Evolutionary conservation across 805 yeast species (phyloP), one percentile per base, ranked within the genome.

Genomic region (Kuraishia molischiana): DNA sequence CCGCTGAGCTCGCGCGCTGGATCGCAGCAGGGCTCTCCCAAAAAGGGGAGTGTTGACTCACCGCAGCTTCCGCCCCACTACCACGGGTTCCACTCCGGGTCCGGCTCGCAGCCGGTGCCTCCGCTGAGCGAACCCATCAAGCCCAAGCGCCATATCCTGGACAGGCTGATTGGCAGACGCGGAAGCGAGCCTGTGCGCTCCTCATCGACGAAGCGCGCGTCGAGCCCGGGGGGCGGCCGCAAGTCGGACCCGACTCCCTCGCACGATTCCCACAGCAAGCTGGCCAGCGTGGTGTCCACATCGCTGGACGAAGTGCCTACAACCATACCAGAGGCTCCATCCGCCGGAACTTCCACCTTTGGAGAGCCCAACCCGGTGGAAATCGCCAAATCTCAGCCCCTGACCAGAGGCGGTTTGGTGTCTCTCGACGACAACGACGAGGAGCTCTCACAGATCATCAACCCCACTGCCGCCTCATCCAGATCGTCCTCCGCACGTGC

Each of bases 351-450:
- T 49, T 51, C 38, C 49, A 41, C 15, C 22, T 15, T 32, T 56
- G 32, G 60, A 56, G 35, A 18, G 9, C 51, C 58, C 3, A 53
- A 53, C 36, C 39, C 54, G 14, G n/a, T n/a, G n/a, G n/a, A n/a
- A n/a, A n/a, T n/a, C n/a, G n/a, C n/a, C n/a, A n/a, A n/a, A n/a
- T n/a, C n/a, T n/a, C n/a, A n/a, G n/a, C n/a, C n/a, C n/a, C n/a
- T n/a, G n/a, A n/a, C n/a, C n/a, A n/a, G n/a, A n/a, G n/a, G n/a
- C n/a, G n/a, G n/a, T n/a, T n/a, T n/a, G n/a, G n/a, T n/a, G n/a
- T n/a, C n/a, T n/a, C n/a, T n/a, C n/a, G n/a, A n/a, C n/a, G n/a
- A n/a, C n/a, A n/a, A 22, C 11, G 26, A 22, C 8, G 26, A 22
- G 8, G 26, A 22, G 8, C 26, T 22, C 11, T 22, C 26, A 8